These are phyloP conservation scores for Cercospora sp. DNA, from an alignment of 2,329 filamentous ascomycete genomes.

Conservation along the genomic window DNA sequence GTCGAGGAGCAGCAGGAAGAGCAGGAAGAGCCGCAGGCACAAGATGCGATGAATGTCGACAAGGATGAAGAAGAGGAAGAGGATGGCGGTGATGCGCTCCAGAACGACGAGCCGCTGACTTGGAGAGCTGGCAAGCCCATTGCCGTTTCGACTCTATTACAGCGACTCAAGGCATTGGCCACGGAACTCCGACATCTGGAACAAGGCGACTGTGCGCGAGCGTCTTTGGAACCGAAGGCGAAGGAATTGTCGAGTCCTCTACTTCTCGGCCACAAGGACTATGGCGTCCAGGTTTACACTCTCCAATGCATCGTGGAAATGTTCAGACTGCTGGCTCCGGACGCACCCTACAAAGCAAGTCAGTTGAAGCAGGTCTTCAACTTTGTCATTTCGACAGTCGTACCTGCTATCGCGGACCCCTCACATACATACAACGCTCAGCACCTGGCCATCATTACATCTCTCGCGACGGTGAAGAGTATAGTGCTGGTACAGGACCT, in stretches of 20 bases:
- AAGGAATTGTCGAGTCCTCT: conserved; percentile 81
- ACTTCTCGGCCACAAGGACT: conserved; percentile 86
- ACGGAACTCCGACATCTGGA: conserved; percentile 83
- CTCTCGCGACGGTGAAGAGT: conserved; percentile 89
- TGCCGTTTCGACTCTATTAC: conserved; percentile 75
- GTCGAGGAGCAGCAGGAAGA: conserved; percentile 13
- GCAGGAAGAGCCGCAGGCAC: conserved; percentile 2
- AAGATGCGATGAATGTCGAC: conserved; percentile 25
- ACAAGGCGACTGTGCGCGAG: conserved; percentile 78
- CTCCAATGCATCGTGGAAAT: conserved; percentile 91
- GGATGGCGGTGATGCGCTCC: conserved; percentile 48
- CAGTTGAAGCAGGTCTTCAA: conserved; percentile 97
- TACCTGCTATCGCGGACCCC: conserved; percentile 82
- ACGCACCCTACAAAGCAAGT: conserved; percentile 87
- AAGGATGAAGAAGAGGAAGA: conserved; percentile 25
- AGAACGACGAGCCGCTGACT: conserved; percentile 82
- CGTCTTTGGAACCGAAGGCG: conserved; percentile 80
- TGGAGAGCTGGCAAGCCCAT: conserved; percentile 93
- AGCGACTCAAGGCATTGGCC: conserved; percentile 75
- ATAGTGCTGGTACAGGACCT: conserved; percentile 89
- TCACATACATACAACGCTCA: conserved; percentile 88
- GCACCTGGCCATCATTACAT: conserved; percentile 86
- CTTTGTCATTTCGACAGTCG: conserved; percentile 77
- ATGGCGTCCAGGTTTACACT: conserved; percentile 84
- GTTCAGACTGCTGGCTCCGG: conserved; percentile 85